Evolutionary conservation across 2,329 filamentous ascomycete genomes (phyloP).

Genomic region (Penicillium sp.): DNA sequence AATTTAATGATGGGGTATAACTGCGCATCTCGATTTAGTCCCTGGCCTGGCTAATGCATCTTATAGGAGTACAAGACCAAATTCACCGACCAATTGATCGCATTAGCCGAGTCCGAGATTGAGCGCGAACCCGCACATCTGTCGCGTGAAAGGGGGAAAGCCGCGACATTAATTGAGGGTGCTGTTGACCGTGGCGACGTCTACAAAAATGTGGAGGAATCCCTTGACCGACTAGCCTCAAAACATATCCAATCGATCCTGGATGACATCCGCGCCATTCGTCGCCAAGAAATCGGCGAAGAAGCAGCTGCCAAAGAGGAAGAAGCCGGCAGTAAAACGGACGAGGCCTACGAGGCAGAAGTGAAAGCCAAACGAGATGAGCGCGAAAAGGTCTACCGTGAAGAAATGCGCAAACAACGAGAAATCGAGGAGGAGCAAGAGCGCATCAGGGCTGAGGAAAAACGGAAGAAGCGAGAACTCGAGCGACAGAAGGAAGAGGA

Average conservation of each 20-base stretch:
- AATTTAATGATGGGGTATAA: constrained; percentile 53
- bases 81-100: constrained; percentile 50
- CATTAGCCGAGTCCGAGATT: constrained; percentile 56
- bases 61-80: constrained; percentile 48
- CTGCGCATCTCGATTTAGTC: not conserved
- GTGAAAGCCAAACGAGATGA: constrained; percentile 50
- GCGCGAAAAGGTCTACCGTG: constrained; percentile 48
- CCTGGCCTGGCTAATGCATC: constrained; percentile 10
- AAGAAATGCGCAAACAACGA: constrained; percentile 48
- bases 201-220: constrained; percentile 54
- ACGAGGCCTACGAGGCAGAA: constrained; percentile 55
- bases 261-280: constrained; percentile 52
- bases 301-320: constrained; percentile 53
- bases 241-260: constrained; percentile 52
- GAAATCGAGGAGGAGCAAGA: constrained; percentile 46
- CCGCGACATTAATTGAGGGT: constrained; percentile 59
- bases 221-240: constrained; percentile 52
- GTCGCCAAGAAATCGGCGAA: constrained; percentile 55
- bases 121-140: constrained; percentile 58
- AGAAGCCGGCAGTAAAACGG: constrained; percentile 52
- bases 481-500: constrained; percentile 43
- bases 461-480: constrained; percentile 40
- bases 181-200: constrained; percentile 59
- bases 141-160: constrained; percentile 57
- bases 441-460: constrained; percentile 40